Evolutionary conservation across 345 rosid genomes (phyloP).

Genomic region (Triadica sebifera): DNA sequence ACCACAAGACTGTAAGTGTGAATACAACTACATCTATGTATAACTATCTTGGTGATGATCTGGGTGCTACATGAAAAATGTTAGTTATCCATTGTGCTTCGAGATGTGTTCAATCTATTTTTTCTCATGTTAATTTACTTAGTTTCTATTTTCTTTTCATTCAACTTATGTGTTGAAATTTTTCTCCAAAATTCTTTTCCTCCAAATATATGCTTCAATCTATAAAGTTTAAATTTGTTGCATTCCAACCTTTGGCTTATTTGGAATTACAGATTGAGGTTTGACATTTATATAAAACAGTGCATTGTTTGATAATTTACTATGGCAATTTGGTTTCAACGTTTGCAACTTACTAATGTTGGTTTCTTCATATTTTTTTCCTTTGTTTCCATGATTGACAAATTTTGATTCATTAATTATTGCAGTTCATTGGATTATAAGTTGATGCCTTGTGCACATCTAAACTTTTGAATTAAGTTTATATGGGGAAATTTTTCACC

Average conservation of each 20-base stretch:
- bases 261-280: neutral
- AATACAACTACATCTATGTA: neutral
- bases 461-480: neutral
- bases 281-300: neutral
- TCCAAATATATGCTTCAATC: neutral
- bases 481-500: neutral
- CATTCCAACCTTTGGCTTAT: slow-evolving; percentile 3
- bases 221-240: neutral
- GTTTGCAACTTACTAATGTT: neutral
- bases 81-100: neutral
- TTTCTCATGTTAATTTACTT: neutral
- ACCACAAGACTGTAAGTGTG: slow-evolving; percentile 76
- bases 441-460: neutral
- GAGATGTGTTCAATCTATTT: neutral
- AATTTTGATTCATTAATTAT: neutral
- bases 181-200: neutral
- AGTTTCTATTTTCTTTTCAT: neutral
- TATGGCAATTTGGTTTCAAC: neutral
- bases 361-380: neutral
- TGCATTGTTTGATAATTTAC: neutral
- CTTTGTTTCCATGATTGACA: neutral
- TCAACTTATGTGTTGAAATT: neutral
- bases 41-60: neutral
- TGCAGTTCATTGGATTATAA: neutral
- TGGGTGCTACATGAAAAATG: neutral